Conservation (phyloP, 2,329 filamentous ascomycete genomes). For the Emmonsiellopsis sp. region DNA sequence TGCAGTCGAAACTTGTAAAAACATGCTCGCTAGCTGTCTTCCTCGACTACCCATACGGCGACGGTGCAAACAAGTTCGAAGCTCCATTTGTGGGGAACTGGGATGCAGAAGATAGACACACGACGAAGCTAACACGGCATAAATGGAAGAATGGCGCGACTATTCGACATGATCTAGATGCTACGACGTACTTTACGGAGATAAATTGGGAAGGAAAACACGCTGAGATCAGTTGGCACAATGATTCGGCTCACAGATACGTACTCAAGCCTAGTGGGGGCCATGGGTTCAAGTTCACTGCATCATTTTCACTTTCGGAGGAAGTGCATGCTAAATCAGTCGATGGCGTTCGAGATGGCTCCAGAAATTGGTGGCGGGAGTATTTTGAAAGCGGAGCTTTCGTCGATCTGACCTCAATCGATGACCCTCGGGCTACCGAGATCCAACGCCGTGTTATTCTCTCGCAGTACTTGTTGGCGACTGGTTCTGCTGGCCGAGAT, state of each 20-base stretch:
- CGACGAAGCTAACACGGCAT: conserved; percentile 25
- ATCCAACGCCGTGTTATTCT: conserved; percentile 45
- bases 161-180: conserved; percentile 37
- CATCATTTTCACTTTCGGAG: conserved; percentile 23
- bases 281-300: conserved; percentile 21
- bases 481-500: conserved; percentile 42
- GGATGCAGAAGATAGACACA: conserved; percentile 39
- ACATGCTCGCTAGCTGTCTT: conserved; percentile 36
- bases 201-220: conserved; percentile 28
- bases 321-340: conserved; percentile 15
- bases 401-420: conserved; percentile 37
- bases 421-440: conserved; percentile 36
- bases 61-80: conserved; percentile 42
- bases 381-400: conserved; percentile 46
- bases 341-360: conserved; percentile 20
- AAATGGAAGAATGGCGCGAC: conserved; percentile 20
- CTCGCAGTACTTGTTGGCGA: conserved; percentile 44
- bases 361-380: conserved; percentile 37
- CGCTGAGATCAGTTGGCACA: conserved; percentile 25
- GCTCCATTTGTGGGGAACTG: conserved; percentile 46
- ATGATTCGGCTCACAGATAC: conserved; percentile 35
- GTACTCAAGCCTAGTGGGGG: conserved; percentile 22
- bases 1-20: conserved; percentile 34
- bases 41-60: conserved; percentile 45
- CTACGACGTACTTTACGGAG: conserved; percentile 33